Conservation (phyloP, 2,329 filamentous ascomycete species). For the Neoscytalidium dimidiatum region DNA sequence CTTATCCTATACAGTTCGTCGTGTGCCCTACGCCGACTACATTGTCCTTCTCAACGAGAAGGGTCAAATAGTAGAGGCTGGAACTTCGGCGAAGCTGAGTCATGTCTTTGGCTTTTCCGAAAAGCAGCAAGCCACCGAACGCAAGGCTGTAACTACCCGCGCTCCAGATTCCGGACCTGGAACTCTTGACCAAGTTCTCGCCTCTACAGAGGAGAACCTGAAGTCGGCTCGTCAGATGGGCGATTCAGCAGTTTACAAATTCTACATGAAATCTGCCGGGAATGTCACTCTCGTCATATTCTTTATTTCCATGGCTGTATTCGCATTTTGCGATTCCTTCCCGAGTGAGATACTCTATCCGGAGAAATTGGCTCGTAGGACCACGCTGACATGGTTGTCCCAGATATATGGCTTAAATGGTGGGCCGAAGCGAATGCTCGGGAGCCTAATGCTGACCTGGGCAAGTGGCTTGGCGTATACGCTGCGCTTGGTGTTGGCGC, state of each 20-base stretch:
- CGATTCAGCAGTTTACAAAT: conserved; percentile 35
- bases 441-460: conserved; percentile 39
- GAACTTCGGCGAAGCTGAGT: conserved; percentile 41
- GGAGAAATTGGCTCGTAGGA: background rate
- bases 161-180: background rate
- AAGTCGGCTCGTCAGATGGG: conserved; percentile 30
- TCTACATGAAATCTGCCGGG: conserved; percentile 35
- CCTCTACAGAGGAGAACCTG: background rate
- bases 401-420: conserved; percentile 51
- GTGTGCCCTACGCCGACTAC: conserved; percentile 43
- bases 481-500: conserved; percentile 31
- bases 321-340: conserved; percentile 37
- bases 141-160: background rate
- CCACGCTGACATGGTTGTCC: background rate
- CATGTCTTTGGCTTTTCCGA: background rate
- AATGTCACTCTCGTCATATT: conserved; percentile 34
- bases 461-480: conserved; percentile 37
- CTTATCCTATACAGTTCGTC: conserved; percentile 28
- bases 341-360: conserved; percentile 28
- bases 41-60: conserved; percentile 42
- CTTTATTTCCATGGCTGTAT: conserved; percentile 33
- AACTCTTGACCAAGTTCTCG: background rate
- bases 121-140: background rate
- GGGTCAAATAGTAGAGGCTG: conserved; percentile 41
- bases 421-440: conserved; percentile 47